Conservation (phyloP, 495 filamentous ascomycete genomes). For the Jackrogersella minutella region DNA sequence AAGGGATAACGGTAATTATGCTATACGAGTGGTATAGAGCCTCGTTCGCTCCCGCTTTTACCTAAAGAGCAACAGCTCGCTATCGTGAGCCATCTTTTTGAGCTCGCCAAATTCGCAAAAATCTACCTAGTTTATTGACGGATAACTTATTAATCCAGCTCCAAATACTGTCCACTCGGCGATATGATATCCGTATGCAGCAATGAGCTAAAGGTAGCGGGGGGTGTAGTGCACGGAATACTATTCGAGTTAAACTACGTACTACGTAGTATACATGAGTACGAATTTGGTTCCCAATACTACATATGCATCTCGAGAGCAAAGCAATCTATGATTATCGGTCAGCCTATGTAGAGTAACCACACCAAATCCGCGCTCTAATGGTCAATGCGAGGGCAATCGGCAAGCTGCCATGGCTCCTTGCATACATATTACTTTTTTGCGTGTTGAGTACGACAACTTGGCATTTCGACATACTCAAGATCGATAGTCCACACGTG, state of each 20-base stretch:
- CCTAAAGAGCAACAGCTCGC: constrained; percentile 24
- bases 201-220: constrained; percentile 23
- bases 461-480: constrained; percentile 12
- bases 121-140: constrained; percentile 29
- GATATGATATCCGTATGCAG: constrained; percentile 40
- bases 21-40: constrained; percentile 21
- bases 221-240: constrained; percentile 3
- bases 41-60: constrained; percentile 9
- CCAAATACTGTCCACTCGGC: constrained; percentile 19
- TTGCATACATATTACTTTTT: constrained; percentile 43
- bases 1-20: constrained; percentile 26
- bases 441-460: constrained; percentile 30
- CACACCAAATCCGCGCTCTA: constrained; percentile 31
- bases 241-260: constrained; percentile 23
- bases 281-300: constrained; percentile 35
- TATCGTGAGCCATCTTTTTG: constrained; percentile 17
- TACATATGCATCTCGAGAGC: constrained; percentile 39
- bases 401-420: constrained; percentile 43
- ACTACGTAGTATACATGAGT: constrained; percentile 26
- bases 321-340: constrained; percentile 46
- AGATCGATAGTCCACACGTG: constrained; percentile 35
- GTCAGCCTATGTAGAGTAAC: constrained; percentile 44
- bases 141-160: constrained; percentile 18
- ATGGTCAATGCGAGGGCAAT: constrained; percentile 43
- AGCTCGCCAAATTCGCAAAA: constrained; percentile 29